Evolutionary conservation across 1,284 basidiomycete species (phyloP), one percentile per base, ranked within the genome.

Genomic region (Ustilago esculenta): DNA sequence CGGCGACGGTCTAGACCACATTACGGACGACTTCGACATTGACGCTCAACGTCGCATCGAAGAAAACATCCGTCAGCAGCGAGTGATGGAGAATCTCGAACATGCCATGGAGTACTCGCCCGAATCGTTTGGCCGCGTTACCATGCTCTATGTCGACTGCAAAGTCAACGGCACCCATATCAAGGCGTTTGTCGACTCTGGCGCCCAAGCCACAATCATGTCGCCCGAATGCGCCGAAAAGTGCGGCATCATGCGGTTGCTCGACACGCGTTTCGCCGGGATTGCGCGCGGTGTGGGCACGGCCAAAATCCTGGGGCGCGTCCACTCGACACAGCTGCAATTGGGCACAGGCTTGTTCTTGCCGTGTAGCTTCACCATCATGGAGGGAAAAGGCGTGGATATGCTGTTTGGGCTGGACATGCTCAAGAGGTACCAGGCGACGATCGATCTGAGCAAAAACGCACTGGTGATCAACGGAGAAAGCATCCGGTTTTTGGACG

Each of bases 151-250:
- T 58, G 89, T 95, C 0, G 94, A 97, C 78, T 63, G 73, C 36
- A 74, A 80, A 34, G 93, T 98, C 3, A 98, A 98, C 76, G 91
- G 91, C 0, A 86, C 87, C 49, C 89, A 89, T 1, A 88, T 98
- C 32, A 96, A 94, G 81, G 96, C 96, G 0, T 98, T 98, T 78
- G 96, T 98, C 21, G 95, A 98, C 81, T 95, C 92, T 70, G 95
- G 95, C 23, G 95, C 96, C 3, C 96, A 98, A 75, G 88, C 89
- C 52, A 98, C 95, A 0, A 97, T 98, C 84, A 96, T 98, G 88
- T 94, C 90, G 58, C 94, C 96, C 0, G 91, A 92, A 59, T 94
- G 91, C 73, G 95, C 96, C 10, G 92, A 98, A 81, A 85, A 87
- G 39, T 98, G 95, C 84, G 92, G 92, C 1, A 88, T 98, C 74